Percentiles rank a stretch among this genome's conserved stretches.
Evolutionary conservation across 148 eudicot species (phyloP).

Genomic region (Pouteria glomerata): DNA sequence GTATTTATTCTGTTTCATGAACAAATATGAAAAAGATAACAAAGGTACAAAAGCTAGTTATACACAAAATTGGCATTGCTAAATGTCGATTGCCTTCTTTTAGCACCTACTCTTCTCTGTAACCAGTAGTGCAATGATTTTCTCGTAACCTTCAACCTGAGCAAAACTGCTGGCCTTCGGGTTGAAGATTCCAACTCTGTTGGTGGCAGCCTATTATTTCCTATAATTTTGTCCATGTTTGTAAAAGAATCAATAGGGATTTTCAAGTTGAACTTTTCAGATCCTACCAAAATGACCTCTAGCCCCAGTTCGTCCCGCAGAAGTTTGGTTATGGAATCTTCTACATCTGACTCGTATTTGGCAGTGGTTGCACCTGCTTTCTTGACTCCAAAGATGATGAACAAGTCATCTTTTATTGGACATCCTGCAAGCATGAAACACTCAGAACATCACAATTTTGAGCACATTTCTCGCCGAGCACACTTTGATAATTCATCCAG

Average conservation of each 20-base stretch:
- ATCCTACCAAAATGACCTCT: slow-evolving; percentile 45
- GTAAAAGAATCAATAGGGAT: slow-evolving; percentile 12
- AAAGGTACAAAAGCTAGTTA: neutral
- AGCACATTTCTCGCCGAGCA: neutral
- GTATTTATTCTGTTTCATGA: neutral
- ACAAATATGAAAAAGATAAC: neutral
- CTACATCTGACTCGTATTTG: slow-evolving; percentile 24
- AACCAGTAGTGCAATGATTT: slow-evolving; percentile 65
- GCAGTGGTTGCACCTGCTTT: slow-evolving; percentile 13
- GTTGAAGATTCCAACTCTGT: slow-evolving; percentile 28
- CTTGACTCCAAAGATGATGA: slow-evolving; percentile 52
- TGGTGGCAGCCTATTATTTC: slow-evolving; percentile 6
- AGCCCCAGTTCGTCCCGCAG: slow-evolving; percentile 65
- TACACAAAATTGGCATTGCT: neutral
- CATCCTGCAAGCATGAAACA: slow-evolving; percentile 45
- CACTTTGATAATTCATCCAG: neutral
- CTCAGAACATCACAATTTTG: slow-evolving; percentile 8
- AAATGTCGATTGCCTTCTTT: neutral
- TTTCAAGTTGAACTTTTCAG: slow-evolving; percentile 14
- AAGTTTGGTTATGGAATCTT: slow-evolving; percentile 55
- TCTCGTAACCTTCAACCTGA: slow-evolving; percentile 54
- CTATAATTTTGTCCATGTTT: slow-evolving; percentile 10
- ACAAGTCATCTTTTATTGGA: slow-evolving; percentile 59
- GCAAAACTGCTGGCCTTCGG: slow-evolving; percentile 65
- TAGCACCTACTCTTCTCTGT: slow-evolving; percentile 27